Percentiles rank a stretch among this genome's conserved stretches.
Conservation (phyloP, 2,329 filamentous ascomycete species). For the Colletotrichum sp. region DNA sequence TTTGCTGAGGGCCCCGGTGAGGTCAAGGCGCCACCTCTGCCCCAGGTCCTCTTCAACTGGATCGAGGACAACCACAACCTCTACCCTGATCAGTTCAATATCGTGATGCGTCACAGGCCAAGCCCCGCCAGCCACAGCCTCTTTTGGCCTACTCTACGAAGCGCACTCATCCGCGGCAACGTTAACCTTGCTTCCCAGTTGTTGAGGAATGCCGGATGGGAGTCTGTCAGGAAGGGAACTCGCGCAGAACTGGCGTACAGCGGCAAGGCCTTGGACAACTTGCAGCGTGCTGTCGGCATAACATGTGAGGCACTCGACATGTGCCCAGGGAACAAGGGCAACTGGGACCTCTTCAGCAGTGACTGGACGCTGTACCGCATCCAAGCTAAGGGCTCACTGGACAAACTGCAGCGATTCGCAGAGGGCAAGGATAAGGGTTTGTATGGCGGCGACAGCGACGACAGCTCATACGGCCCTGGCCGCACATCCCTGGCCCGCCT, state of each 20-base stretch:
- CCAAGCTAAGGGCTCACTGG: constrained; percentile 71
- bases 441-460: constrained; percentile 30
- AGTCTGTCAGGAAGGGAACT: constrained; percentile 72
- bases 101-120: constrained; percentile 68
- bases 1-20: constrained; percentile 40
- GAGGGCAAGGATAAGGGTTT: constrained; percentile 68
- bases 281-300: constrained; percentile 73
- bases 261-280: constrained; percentile 77
- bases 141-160: constrained; percentile 88
- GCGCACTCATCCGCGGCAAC: constrained; percentile 76
- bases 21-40: constrained; percentile 61
- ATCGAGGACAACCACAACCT: constrained; percentile 76
- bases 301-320: constrained; percentile 73
- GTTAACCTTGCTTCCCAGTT: constrained; percentile 70
- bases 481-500: constrained; percentile 65
- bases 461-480: constrained; percentile 39
- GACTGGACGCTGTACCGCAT: constrained; percentile 88
- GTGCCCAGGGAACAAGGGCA: constrained; percentile 71
- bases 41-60: constrained; percentile 85
- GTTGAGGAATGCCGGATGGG: constrained; percentile 79
- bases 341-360: constrained; percentile 84
- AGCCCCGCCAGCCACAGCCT: constrained; percentile 77
- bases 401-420: constrained; percentile 77
- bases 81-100: constrained; percentile 69
- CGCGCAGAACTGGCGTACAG: constrained; percentile 71